Conservation (phyloP, 352 stramenopile genomes). For the Globisporangium parvum region DNA sequence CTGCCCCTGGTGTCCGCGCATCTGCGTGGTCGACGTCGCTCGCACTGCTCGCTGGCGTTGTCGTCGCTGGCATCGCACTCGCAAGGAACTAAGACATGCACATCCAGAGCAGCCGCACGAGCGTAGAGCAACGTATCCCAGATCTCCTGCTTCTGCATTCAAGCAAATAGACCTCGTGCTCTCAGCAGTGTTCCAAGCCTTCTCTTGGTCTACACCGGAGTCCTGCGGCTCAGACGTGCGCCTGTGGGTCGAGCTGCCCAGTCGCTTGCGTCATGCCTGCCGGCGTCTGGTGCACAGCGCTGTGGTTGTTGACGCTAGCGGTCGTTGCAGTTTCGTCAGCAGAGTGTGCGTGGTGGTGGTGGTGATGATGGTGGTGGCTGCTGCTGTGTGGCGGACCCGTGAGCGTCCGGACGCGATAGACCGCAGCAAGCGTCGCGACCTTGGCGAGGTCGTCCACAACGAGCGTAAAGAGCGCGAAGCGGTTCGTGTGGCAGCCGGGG, state of each 20-base stretch:
- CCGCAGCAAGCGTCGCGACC: constrained; percentile 23
- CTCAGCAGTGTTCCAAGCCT: no score
- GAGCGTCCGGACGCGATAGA: constrained; percentile 45
- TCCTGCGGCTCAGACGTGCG: neutral
- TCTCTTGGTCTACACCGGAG: neutral
- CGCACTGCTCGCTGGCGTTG: neutral
- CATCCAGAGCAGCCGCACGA: neutral
- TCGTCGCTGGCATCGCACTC: neutral
- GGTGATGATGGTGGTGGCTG: neutral
- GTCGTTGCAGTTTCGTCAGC: neutral
- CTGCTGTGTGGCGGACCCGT: neutral
- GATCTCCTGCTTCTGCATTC: neutral
- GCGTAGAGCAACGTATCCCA: neutral
- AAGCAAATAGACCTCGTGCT: neutral
- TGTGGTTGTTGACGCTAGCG: neutral
- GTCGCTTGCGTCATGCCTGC: no score
- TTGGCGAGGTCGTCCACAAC: constrained; percentile 57
- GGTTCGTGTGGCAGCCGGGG: constrained; percentile 65
- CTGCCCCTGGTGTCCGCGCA: neutral
- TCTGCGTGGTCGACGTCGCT: neutral
- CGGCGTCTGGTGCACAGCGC: constrained; percentile 1
- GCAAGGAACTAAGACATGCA: neutral
- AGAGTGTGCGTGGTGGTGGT: neutral
- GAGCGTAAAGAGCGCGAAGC: constrained; percentile 59
- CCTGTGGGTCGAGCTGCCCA: neutral